Evolutionary conservation across 805 yeast species (phyloP), one percentile per base, ranked within the genome.

Genomic region (Saturnispora serradocipensis): DNA sequence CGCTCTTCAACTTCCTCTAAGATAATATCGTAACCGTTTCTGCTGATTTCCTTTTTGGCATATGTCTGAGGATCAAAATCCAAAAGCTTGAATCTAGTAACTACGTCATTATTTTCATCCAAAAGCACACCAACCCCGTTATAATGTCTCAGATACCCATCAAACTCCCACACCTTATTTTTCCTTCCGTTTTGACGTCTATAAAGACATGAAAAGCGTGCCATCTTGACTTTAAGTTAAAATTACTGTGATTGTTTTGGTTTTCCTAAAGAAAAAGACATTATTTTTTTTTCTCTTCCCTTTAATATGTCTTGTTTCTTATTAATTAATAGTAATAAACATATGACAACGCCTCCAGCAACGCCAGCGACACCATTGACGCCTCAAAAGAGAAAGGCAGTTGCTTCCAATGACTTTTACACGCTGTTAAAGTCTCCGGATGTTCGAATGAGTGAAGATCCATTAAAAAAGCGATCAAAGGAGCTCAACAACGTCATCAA

Each of bases 381-480:
- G 2, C 67, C 70, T 3, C 61, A 65, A 25, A 67, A 66, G 50
- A 55, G 71, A 20, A 59, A 60, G 20, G 39, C 49, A n/a, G 36
- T 30, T 6, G 43, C 39, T 15, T 61, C 66, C 40, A 63, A 66
- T 2, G 72, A 69, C 54, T 67, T 68, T 40, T 69, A 68, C 55
- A 56, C 64, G 30, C 56, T 69, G 18, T 55, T 69, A 20, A 67
- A 65, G 54, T 66, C 72, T 3, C 72, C 72, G 4, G 71, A 67
- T 32, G 59, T 55, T 15, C 51, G 52, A 34, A 44, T 38, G 18
- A 52, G 46, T 20, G 51, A 45, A 18, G 34, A 53, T 28, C 46
- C 51, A 9, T 24, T 66, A 28, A 68, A 67, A 53, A 53, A 67
- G 52, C 57, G 67, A 28, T 66, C 72, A 1, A 53, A 65, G 35